These are phyloP conservation scores for Hyaloscypha bicolor DNA, from an alignment of 495 filamentous ascomycete genomes.

Conservation along the genomic window DNA sequence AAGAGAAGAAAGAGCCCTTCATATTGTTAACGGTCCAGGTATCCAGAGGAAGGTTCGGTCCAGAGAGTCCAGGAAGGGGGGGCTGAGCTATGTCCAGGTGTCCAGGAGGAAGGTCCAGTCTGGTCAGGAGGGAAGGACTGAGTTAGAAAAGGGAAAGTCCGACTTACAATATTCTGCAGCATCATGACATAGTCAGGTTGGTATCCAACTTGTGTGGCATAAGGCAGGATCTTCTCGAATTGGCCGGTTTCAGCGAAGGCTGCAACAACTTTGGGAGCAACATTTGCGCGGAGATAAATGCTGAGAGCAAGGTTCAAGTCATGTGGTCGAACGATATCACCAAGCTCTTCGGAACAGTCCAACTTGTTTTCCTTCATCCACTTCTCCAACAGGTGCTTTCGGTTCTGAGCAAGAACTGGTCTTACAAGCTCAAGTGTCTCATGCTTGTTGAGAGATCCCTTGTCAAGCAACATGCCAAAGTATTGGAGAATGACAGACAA, in stretches of 20 bases:
- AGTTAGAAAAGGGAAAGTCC: neutral
- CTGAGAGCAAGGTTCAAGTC: conserved; percentile 81
- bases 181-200: conserved; percentile 89
- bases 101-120: too few relatives aligned
- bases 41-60: too few relatives aligned
- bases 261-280: conserved; percentile 89
- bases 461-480: conserved; percentile 95
- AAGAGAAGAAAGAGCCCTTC: too few relatives aligned
- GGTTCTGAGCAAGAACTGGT: conserved; percentile 87
- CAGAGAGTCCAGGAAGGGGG: too few relatives aligned
- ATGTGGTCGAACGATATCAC: conserved; percentile 88
- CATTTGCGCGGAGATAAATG: conserved; percentile 86
- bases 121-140: neutral
- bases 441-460: conserved; percentile 86
- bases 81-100: too few relatives aligned
- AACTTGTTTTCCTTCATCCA: conserved; percentile 97
- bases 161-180: conserved; percentile 67
- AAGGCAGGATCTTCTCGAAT: conserved; percentile 93
- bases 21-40: too few relatives aligned
- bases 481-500: conserved; percentile 96
- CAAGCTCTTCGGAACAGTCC: conserved; percentile 91
- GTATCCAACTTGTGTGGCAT: conserved; percentile 80
- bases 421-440: conserved; percentile 93
- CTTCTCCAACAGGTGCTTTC: conserved; percentile 96
- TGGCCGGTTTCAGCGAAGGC: conserved; percentile 94